Evolutionary conservation across 345 rosid genomes (phyloP).

Genomic region (Noccaea caerulescens): DNA sequence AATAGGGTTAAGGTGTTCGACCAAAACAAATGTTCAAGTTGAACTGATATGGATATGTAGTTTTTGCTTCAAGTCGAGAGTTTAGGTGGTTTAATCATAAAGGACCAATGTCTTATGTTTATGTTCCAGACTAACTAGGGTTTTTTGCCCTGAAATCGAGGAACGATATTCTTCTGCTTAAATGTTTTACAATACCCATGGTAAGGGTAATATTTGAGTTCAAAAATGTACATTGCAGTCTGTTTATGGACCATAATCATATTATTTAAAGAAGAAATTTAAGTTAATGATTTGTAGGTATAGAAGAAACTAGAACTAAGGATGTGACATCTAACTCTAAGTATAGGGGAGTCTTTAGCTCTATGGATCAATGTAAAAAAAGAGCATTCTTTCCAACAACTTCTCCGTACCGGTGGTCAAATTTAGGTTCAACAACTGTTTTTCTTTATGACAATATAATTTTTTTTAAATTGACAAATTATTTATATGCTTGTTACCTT

Average conservation of each 20-base stretch:
- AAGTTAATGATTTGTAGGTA: neutral
- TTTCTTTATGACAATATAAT: neutral
- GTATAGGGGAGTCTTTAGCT: conserved; percentile 37
- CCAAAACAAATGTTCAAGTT: neutral
- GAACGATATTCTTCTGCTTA: neutral
- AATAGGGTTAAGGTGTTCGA: too few relatives aligned
- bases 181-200: neutral
- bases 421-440: conserved; percentile 38
- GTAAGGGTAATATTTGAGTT: neutral
- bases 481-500: neutral
- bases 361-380: conserved; percentile 33
- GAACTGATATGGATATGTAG: neutral
- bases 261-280: neutral
- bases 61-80: neutral
- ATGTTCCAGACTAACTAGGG: neutral
- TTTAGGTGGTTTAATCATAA: neutral
- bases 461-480: neutral
- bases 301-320: neutral
- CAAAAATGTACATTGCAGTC: neutral
- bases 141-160: neutral
- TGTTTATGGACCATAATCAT: neutral
- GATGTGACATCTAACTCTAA: conserved; percentile 39
- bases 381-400: conserved; percentile 15
- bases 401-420: conserved; percentile 37
- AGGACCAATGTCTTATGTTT: neutral